Conservation (phyloP, 1,284 basidiomycete species). For the Fomitiporia mediterranea region DNA sequence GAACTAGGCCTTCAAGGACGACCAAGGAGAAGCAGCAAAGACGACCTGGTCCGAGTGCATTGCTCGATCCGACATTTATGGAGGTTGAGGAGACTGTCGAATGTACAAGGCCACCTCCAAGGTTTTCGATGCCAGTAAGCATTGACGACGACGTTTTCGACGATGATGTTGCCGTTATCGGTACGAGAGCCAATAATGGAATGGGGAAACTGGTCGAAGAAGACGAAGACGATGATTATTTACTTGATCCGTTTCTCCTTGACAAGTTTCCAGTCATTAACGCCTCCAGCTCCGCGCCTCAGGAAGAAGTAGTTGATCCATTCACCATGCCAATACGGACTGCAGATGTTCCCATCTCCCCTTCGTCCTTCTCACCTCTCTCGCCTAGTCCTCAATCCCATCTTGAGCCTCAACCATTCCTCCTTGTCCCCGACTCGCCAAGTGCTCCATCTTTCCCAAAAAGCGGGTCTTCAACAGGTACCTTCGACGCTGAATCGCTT, state of each 20-base stretch:
- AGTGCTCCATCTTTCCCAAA: slow-evolving; percentile 1
- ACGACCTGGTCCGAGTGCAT: slow-evolving; percentile 1
- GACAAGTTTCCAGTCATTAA: not conserved
- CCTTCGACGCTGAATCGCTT: slow-evolving; percentile 5
- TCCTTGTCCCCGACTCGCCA: not conserved
- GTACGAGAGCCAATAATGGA: not conserved
- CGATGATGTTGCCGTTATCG: not conserved
- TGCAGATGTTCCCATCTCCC: not conserved
- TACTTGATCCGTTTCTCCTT: slow-evolving; percentile 14
- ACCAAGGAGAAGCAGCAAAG: not conserved
- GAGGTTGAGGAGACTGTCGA: too few relatives aligned
- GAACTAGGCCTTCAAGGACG: not conserved
- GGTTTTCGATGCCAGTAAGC: slow-evolving; percentile 15
- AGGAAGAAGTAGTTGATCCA: not conserved
- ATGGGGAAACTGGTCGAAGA: not conserved
- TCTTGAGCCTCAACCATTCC: not conserved
- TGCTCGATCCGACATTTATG: slow-evolving; percentile 11
- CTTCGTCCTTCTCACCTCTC: not conserved
- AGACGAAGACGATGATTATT: slow-evolving; percentile 8
- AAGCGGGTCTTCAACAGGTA: not conserved
- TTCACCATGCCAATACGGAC: too few relatives aligned
- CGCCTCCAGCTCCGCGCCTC: not conserved
- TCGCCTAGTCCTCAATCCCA: not conserved
- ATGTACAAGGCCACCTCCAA: slow-evolving; percentile 4
- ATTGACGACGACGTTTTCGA: slow-evolving; percentile 6